Percentiles rank a stretch among this genome's conserved stretches.
Conservation (phyloP, 768 basidiomycete species). For the Lentinula sp. region DNA sequence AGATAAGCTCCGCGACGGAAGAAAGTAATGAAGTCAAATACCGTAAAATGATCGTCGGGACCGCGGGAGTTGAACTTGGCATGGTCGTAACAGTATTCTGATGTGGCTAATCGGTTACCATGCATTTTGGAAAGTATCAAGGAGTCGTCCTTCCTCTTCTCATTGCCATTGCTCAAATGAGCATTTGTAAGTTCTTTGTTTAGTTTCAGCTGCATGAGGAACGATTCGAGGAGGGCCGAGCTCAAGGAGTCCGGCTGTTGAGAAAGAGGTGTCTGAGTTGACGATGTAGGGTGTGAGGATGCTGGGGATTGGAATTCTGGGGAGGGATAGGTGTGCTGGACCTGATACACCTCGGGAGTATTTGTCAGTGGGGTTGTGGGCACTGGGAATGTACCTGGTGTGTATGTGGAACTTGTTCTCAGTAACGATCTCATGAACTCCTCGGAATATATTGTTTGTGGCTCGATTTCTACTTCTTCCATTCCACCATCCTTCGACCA, state of each 20-base stretch:
- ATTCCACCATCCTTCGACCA: slow-evolving; percentile 29
- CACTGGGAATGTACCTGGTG: slow-evolving; percentile 12
- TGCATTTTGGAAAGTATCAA: neutral
- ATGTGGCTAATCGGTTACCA: neutral
- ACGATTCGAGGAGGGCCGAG: neutral
- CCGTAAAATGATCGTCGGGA: too few relatives aligned
- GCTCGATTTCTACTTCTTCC: slow-evolving; percentile 19
- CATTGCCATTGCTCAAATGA: neutral
- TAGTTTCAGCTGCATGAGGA: neutral
- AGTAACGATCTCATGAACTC: slow-evolving; percentile 11
- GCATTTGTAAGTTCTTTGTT: neutral
- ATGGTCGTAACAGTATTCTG: neutral
- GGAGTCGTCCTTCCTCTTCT: neutral
- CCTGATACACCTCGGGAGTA: slow-evolving; percentile 13
- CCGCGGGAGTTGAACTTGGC: too few relatives aligned
- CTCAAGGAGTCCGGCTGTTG: neutral
- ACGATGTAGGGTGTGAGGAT: neutral
- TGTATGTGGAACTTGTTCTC: slow-evolving; percentile 1
- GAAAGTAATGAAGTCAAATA: too few relatives aligned
- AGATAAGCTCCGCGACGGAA: too few relatives aligned
- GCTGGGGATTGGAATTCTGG: slow-evolving; percentile 8
- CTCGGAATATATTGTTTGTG: slow-evolving; percentile 22
- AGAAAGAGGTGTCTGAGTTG: neutral
- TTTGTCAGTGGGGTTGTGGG: slow-evolving; percentile 15
- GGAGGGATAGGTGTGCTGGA: slow-evolving; percentile 2